Conservation (phyloP, 208 protist species). For the Wallacemonas sp. region DNA sequence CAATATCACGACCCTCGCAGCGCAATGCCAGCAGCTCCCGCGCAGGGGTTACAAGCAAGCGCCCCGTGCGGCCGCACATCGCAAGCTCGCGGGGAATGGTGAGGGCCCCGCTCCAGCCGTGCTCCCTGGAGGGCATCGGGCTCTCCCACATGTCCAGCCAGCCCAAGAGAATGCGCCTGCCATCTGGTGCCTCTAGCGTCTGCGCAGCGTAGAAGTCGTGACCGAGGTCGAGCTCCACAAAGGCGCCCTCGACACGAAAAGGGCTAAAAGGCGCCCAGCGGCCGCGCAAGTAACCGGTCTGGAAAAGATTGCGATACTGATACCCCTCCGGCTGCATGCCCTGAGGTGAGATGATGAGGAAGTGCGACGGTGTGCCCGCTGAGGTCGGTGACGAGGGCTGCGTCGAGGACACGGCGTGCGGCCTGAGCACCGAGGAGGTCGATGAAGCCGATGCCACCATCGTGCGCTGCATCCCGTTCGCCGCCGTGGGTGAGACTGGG, state of each 20-base stretch:
- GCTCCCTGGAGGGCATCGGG: slow-evolving; percentile 29
- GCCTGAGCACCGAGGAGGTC: neutral
- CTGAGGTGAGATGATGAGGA: slow-evolving; percentile 40
- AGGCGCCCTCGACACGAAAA: slow-evolving; percentile 26
- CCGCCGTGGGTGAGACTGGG: no score
- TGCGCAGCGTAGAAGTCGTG: slow-evolving; percentile 47
- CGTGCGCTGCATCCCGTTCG: no score
- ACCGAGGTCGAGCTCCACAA: slow-evolving; percentile 37
- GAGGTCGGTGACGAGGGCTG: neutral
- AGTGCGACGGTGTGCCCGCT: neutral
- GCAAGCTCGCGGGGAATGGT: slow-evolving; percentile 47
- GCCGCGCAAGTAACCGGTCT: slow-evolving; percentile 37
- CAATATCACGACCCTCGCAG: slow-evolving; percentile 21
- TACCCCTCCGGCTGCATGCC: slow-evolving; percentile 29
- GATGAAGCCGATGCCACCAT: neutral
- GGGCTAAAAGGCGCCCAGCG: slow-evolving; percentile 36
- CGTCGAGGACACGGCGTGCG: neutral
- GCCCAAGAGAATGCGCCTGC: slow-evolving; percentile 34
- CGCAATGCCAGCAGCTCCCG: slow-evolving; percentile 42
- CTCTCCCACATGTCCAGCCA: slow-evolving; percentile 54
- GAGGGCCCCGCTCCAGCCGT: slow-evolving; percentile 38
- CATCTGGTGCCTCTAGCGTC: slow-evolving; percentile 27
- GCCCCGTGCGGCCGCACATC: slow-evolving; percentile 20
- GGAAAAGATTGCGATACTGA: slow-evolving; percentile 42
- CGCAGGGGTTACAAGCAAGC: slow-evolving; percentile 32